phyloP scores from a whole-genome alignment of 306 rosid species.

The Myrica gale region DNA sequence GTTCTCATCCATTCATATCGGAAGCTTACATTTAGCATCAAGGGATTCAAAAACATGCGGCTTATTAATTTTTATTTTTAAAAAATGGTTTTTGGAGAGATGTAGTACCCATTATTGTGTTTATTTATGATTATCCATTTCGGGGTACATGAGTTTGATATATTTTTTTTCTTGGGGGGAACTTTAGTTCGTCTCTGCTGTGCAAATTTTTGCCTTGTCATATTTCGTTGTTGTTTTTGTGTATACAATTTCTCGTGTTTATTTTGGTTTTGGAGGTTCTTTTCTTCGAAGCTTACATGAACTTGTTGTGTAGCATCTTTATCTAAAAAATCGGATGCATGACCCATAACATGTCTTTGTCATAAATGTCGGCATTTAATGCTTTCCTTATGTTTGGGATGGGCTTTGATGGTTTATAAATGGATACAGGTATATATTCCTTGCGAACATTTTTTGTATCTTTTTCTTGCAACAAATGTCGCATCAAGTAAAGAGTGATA shows the following conservation, averaged over 20 bases:
- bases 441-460: conserved; percentile 1
- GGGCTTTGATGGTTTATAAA: not conserved
- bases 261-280: not conserved
- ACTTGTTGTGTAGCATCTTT: not conserved
- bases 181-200: no score
- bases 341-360: not conserved
- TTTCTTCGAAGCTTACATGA: not conserved
- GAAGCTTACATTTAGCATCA: not conserved
- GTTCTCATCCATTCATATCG: not conserved
- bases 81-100: not conserved
- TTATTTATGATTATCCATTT: not conserved
- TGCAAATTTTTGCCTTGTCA: no score
- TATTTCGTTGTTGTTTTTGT: not conserved
- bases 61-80: not conserved
- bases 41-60: conserved; percentile 3
- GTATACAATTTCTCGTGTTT: not conserved
- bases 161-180: no score
- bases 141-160: not conserved
- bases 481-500: conserved; percentile 31
- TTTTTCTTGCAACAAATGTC: conserved; percentile 43
- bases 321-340: not conserved
- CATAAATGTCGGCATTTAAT: not conserved
- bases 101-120: not conserved
- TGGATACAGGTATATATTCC: conserved; percentile 3
- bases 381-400: not conserved